Evolutionary conservation across 768 basidiomycete species (phyloP).

Genomic region (Lactarius pseudohatsudake): DNA sequence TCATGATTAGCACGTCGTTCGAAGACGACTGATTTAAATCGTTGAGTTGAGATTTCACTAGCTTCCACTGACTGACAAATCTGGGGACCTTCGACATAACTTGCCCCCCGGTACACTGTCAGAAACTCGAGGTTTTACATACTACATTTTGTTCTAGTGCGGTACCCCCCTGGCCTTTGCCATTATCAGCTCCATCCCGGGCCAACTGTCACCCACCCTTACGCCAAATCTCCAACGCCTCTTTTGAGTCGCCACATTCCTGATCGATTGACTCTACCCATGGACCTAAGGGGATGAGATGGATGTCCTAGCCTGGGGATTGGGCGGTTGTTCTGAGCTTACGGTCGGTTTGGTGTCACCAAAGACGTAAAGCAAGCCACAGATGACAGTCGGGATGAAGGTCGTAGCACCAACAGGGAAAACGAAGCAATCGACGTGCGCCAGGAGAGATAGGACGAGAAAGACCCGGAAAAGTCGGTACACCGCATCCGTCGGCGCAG

Average conservation of each 20-base stretch:
- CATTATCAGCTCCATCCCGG: neutral
- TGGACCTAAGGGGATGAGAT: too few species aligned
- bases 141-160: neutral
- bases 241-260: too few species aligned
- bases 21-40: neutral
- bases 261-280: too few species aligned
- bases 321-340: neutral
- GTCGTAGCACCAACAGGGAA: neutral
- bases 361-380: constrained; percentile 5
- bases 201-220: neutral
- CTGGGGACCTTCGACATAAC: neutral
- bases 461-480: constrained; percentile 6
- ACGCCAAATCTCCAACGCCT: neutral
- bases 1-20: neutral
- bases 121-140: neutral
- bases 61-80: neutral
- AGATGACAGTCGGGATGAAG: neutral
- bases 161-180: neutral
- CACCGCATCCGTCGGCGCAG: neutral
- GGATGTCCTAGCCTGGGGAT: too few species aligned
- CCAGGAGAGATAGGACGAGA: constrained; percentile 6
- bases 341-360: neutral
- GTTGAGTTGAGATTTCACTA: neutral
- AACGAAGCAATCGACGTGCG: neutral
- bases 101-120: neutral